phyloP scores from a whole-genome alignment of 345 rosid species.

The Eutrema heterophyllum region DNA sequence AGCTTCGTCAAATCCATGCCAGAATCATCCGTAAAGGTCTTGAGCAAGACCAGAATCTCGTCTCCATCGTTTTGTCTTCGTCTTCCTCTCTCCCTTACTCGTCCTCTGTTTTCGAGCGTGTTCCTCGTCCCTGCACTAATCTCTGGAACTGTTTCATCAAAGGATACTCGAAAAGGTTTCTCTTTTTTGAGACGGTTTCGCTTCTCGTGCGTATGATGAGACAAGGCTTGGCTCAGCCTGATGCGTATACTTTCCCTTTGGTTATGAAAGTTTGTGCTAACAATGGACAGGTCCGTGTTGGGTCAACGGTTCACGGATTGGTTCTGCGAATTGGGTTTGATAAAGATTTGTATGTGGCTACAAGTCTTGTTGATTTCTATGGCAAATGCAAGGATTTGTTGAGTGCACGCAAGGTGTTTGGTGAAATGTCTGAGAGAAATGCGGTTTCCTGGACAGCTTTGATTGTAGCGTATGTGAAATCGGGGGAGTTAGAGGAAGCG shows the following conservation, averaged over 20 bases:
- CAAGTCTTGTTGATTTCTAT: constrained; percentile 62
- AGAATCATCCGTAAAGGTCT: constrained; percentile 67
- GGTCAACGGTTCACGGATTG: constrained; percentile 51
- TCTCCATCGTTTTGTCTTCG: constrained; percentile 40
- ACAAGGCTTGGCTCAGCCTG: constrained; percentile 36
- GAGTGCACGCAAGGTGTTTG: constrained; percentile 58
- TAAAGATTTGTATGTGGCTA: constrained; percentile 48
- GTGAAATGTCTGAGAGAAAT: constrained; percentile 46
- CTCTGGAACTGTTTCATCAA: constrained; percentile 61
- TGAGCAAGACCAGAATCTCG: constrained; percentile 58
- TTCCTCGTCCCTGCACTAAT: constrained; percentile 43
- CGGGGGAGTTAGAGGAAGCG: constrained; percentile 48
- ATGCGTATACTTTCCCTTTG: constrained; percentile 46
- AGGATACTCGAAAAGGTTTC: constrained; percentile 31
- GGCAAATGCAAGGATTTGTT: constrained; percentile 50
- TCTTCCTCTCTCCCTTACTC: constrained; percentile 42
- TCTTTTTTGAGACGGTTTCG: constrained; percentile 34
- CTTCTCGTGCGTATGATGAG: constrained; percentile 54
- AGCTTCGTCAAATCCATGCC: constrained; percentile 62
- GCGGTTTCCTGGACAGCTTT: constrained; percentile 79
- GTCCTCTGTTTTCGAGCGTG: constrained; percentile 41
- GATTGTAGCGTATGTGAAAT: constrained; percentile 48
- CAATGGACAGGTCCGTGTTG: constrained; percentile 36
- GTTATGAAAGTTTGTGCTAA: constrained; percentile 53
- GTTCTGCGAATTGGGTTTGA: constrained; percentile 39